These are phyloP conservation scores for Erysiphe pulchra DNA, from an alignment of 2,329 filamentous ascomycete species.

Conservation along the genomic window DNA sequence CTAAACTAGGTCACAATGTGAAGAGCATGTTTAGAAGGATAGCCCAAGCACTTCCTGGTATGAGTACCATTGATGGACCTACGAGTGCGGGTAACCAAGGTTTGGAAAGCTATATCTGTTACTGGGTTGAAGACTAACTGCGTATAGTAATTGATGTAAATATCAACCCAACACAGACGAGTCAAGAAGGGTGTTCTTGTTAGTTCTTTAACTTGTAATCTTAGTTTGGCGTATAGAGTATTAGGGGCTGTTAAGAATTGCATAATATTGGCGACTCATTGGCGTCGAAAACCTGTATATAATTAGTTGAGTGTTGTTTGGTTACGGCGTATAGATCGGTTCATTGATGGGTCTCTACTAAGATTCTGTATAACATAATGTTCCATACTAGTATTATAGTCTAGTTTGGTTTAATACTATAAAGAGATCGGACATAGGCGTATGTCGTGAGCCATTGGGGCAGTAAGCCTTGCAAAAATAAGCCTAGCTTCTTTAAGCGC, in stretches of 20 bases:
- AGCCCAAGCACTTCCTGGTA: conserved; percentile 87
- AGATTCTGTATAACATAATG: not conserved
- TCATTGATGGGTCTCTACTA: not conserved
- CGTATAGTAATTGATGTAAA: conserved; percentile 72
- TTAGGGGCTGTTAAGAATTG: conserved; percentile 10
- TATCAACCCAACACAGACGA: conserved; percentile 43
- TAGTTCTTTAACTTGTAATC: conserved; percentile 15
- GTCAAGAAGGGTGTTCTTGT: conserved; percentile 51
- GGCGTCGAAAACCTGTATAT: conserved; percentile 13
- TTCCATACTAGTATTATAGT: not conserved
- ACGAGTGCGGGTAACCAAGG: conserved; percentile 51
- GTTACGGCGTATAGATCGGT: not conserved
- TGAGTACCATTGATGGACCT: conserved; percentile 73
- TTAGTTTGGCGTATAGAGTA: conserved; percentile 6
- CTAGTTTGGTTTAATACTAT: no score
- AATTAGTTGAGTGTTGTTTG: conserved; percentile 6
- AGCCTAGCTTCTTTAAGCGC: no score
- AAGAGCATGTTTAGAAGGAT: conserved; percentile 95
- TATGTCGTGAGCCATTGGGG: no score
- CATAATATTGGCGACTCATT: conserved; percentile 12
- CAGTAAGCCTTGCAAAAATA: no score
- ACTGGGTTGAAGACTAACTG: conserved; percentile 7
- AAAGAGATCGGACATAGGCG: no score
- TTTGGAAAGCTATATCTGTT: conserved; percentile 20
- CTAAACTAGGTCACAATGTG: conserved; percentile 93